Conservation (phyloP, 2,329 filamentous ascomycete genomes). For the Fusarium sterilihyphosum region DNA sequence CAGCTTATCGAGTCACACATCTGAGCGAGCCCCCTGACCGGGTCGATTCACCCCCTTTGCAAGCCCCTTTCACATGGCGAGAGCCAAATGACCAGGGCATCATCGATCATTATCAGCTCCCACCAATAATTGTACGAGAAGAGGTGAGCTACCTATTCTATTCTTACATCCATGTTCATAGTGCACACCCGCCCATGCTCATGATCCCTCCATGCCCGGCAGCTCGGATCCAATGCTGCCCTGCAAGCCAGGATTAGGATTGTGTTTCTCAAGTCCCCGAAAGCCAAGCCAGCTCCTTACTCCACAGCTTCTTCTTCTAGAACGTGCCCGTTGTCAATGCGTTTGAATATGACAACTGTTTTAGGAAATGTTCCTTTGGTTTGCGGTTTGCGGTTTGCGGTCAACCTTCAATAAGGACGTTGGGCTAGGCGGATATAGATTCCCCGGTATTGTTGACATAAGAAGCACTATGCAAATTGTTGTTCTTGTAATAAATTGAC, state of each 20-base stretch:
- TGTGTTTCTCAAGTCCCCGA: slow-evolving; percentile 28
- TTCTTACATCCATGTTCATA: slow-evolving; percentile 21
- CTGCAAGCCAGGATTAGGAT: slow-evolving; percentile 25
- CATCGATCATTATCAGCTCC: slow-evolving; percentile 23
- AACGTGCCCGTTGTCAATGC: slow-evolving; percentile 30
- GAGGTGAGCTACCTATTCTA: slow-evolving; percentile 19
- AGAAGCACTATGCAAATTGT: neutral
- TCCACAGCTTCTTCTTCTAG: slow-evolving; percentile 37
- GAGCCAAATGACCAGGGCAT: slow-evolving; percentile 25
- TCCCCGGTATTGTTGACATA: neutral
- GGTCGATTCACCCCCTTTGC: slow-evolving; percentile 21
- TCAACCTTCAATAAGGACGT: neutral
- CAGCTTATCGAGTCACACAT: slow-evolving; percentile 20
- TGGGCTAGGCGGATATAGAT: neutral
- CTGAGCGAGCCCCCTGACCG: slow-evolving; percentile 10
- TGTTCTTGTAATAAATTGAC: neutral
- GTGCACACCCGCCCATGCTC: slow-evolving; percentile 24
- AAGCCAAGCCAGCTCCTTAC: slow-evolving; percentile 29
- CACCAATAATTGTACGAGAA: slow-evolving; percentile 36
- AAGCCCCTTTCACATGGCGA: slow-evolving; percentile 18
- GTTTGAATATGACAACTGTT: neutral
- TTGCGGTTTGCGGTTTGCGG: neutral
- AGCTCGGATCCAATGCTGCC: slow-evolving; percentile 35
- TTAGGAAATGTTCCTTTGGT: slow-evolving; percentile 5
- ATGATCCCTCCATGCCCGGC: slow-evolving; percentile 26